Percentiles rank a stretch among this genome's conserved stretches.
Evolutionary conservation across 1,284 basidiomycete species (phyloP).

Genomic region (Fomitopsis betulina): DNA sequence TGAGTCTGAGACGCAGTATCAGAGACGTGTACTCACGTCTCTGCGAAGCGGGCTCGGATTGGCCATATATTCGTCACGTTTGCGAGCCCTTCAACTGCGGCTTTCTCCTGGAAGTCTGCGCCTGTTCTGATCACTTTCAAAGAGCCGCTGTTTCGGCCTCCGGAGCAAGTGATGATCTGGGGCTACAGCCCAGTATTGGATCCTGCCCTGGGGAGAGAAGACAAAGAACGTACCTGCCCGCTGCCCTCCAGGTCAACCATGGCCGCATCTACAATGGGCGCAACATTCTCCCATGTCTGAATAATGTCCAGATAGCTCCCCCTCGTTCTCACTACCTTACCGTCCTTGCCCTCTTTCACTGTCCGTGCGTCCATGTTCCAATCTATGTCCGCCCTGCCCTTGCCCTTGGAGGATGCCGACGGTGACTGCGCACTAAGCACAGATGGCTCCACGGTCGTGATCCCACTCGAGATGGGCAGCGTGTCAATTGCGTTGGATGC

Average conservation of each 20-base stretch:
- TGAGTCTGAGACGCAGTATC: not conserved
- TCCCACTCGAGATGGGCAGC: constrained; percentile 43
- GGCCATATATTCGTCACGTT: constrained; percentile 65
- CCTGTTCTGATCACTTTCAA: constrained; percentile 83
- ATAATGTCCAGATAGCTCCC: constrained; percentile 55
- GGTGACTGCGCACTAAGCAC: constrained; percentile 10
- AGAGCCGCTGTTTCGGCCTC: constrained; percentile 77
- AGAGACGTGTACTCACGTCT: constrained; percentile 38
- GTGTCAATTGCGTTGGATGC: constrained; percentile 39
- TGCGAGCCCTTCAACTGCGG: constrained; percentile 55
- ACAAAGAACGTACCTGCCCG: constrained; percentile 55
- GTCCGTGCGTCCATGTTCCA: constrained; percentile 5
- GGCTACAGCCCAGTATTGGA: constrained; percentile 30
- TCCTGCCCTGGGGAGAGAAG: not conserved
- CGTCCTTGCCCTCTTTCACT: constrained; percentile 23
- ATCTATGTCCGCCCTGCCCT: constrained; percentile 14
- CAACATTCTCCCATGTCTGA: constrained; percentile 75
- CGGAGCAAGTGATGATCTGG: constrained; percentile 88
- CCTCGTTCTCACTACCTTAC: constrained; percentile 45
- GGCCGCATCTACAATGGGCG: constrained; percentile 84
- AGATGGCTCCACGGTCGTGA: constrained; percentile 36
- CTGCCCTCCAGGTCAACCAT: constrained; percentile 73
- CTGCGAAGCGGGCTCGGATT: constrained; percentile 45
- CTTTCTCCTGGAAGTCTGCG: constrained; percentile 74
- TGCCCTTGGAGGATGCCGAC: constrained; percentile 13